Base-by-base conservation (phyloP, 1,284 basidiomycete species). In the Ustilago trichophora region DNA sequence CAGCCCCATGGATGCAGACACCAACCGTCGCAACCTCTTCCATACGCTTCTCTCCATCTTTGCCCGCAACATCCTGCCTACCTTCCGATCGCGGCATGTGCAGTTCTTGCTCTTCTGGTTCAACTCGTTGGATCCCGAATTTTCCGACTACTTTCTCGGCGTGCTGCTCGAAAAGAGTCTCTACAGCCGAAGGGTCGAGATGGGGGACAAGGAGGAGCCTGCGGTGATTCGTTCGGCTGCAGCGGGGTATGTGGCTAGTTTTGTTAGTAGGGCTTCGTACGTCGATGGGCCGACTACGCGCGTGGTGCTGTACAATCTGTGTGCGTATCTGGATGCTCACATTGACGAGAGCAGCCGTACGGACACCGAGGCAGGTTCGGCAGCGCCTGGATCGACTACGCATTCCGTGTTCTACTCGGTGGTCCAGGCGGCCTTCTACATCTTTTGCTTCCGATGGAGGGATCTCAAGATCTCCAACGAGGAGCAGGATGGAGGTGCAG, bases 31-130 rank as follows among this genome's bases (percentile, higher is more conserved):
- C 32, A 70, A 73, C 31, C 60, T 78, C 27, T 98, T 98, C 82
- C 88, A 92, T 76, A 88, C 89, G 12, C 88, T 99, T 11, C 87
- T 98, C 41, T 88, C 89, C 68, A 91, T 97, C 69, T 99, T 98
- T 78, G 91, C 95, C 77, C 89, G 92, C 29, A 89, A 89, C 38
- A 93, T 99, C 77, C 87, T 99, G 38, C 90, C 90, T 29, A 98
- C 96, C 0, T 95, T 95, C 84, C 93, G 94, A 80, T 97, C 93
- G 0, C 91, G 95, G 35, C 95, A 98, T 81, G 94, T 93, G 2
- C 96, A 98, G 76, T 99, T 99, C 83, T 86, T 98, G 58, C 79
- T 98, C 40, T 99, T 98, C 85, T 95, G 92, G 89, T 93, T 90
- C 78, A 87, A 92, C 19, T 96, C 94, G 1, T 88, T 96, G 50